These are phyloP conservation scores for Kazachstania kunashirensis DNA, from an alignment of 805 yeast genomes.

Conservation along the genomic window DNA sequence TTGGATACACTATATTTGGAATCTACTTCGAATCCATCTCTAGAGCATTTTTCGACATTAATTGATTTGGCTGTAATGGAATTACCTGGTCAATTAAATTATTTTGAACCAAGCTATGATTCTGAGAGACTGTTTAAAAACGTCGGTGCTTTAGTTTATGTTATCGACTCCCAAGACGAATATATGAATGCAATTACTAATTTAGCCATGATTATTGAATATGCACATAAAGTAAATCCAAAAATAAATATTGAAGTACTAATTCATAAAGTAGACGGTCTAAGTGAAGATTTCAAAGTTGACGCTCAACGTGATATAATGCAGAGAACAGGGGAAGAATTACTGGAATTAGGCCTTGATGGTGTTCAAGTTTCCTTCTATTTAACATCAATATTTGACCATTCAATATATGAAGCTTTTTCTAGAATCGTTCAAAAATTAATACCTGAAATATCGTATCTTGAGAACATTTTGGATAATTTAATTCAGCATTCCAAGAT, in stretches of 20 bases:
- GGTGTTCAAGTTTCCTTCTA: constrained; percentile 88
- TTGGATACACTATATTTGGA: constrained; percentile 85
- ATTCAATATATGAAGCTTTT: constrained; percentile 91
- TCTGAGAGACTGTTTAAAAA: constrained; percentile 65
- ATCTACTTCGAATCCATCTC: constrained; percentile 79
- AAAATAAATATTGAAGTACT: constrained; percentile 81
- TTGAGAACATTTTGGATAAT: constrained; percentile 82
- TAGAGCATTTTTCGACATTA: constrained; percentile 73
- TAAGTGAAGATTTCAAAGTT: constrained; percentile 83
- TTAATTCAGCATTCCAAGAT: constrained; percentile 81
- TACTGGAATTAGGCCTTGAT: constrained; percentile 79
- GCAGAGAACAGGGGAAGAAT: constrained; percentile 91
- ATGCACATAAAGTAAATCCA: constrained; percentile 78
- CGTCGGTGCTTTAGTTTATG: constrained; percentile 87
- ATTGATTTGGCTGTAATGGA: constrained; percentile 87
- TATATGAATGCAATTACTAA: constrained; percentile 86
- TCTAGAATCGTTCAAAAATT: constrained; percentile 86
- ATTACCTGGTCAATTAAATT: constrained; percentile 85
- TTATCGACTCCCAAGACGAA: constrained; percentile 92
- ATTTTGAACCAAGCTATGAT: constrained; percentile 78
- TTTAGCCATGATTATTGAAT: constrained; percentile 77
- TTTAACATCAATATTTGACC: constrained; percentile 89
- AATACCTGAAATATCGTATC: constrained; percentile 76
- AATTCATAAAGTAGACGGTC: constrained; percentile 92
- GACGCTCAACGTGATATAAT: constrained; percentile 95